These are phyloP conservation scores for Paecilomyces niveus DNA, from an alignment of 2,329 filamentous ascomycete genomes.

Conservation along the genomic window DNA sequence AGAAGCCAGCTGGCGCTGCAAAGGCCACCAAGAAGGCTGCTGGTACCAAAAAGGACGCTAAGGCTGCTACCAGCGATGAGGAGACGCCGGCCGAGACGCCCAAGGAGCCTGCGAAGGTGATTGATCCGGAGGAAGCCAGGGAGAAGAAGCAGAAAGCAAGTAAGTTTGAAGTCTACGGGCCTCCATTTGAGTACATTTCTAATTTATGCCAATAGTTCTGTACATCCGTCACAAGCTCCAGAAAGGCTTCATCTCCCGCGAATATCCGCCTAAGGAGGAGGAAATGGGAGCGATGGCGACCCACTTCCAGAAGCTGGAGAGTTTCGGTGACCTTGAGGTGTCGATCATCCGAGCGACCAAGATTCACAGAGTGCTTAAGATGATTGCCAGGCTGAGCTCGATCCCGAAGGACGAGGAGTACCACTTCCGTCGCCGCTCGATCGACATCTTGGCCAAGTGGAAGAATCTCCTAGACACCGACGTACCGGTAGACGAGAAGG, in stretches of 20 bases:
- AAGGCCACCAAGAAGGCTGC: conserved; percentile 53
- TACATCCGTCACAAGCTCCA: conserved; percentile 93
- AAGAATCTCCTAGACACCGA: conserved; percentile 66
- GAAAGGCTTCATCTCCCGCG: conserved; percentile 81
- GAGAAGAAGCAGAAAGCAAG: conserved; percentile 54
- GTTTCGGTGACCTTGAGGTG: conserved; percentile 72
- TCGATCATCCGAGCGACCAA: conserved; percentile 86
- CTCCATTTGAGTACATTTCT: neutral
- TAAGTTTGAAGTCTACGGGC: conserved; percentile 18
- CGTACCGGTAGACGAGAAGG: conserved; percentile 28
- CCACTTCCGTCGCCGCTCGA: conserved; percentile 78
- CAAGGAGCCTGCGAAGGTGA: conserved; percentile 44
- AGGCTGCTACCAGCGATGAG: conserved; percentile 48
- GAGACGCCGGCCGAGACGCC: conserved; percentile 48
- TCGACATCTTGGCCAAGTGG: conserved; percentile 78
- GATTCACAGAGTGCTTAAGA: conserved; percentile 97
- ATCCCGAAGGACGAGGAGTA: conserved; percentile 88
- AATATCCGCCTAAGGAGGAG: conserved; percentile 76
- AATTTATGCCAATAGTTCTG: conserved; percentile 50
- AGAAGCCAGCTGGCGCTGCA: conserved; percentile 43
- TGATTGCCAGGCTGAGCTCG: conserved; percentile 75
- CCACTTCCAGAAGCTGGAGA: conserved; percentile 65
- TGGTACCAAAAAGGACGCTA: conserved; percentile 53
- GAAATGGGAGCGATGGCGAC: conserved; percentile 41
- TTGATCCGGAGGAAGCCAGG: conserved; percentile 49